Evolutionary conservation across 495 filamentous ascomycete species (phyloP), one percentile per base, ranked within the genome.

Genomic region (Aspergillus saccharolyticus): DNA sequence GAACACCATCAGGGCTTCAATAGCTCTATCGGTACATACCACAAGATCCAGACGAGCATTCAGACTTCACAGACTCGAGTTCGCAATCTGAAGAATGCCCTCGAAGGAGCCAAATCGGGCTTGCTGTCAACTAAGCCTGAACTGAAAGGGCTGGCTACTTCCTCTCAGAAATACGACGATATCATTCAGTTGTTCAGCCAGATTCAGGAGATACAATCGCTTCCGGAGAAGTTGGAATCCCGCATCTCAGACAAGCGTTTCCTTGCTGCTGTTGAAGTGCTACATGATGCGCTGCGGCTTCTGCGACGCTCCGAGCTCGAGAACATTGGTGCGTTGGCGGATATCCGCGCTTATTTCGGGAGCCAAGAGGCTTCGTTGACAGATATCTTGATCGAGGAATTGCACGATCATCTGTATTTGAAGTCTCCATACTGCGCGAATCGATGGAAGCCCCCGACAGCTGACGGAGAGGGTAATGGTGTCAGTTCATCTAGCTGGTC

Each of bases 1-100:
- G 92, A 97, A 74, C 93, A 99, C 67, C 93, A 97, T 63, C 94
- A 99, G 71, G 94, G 91, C 28, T 99, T 99, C 79, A 99, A 97
- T 69, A 97, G 91, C 73, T 96, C 91, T 43, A 97, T 99, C 55
- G 95, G 94, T 68, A 96, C 92, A 16, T 99, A 96, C 65, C 95
- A 99, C 74, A 96, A 93, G 73, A 97, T 99, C 56, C 94, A 97
- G 68, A 81, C 86, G 6, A 96, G 90, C 72, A 96, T 99, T 62
- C 88, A 91, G 58, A 76, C 83, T 30, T 96, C 91, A 14, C 95
- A 99, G 70, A 80, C 81, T 55, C 87, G 92, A 54, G 88, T 97
- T 20, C 84, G 93, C 61, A 77, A 78, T 10, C 74, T 99, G 57
- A 91, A 89, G 69, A 85, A 91, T 54, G 89, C 89, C 10, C 78